phyloP scores from a whole-genome alignment of 1,139 yeast species.

The Suhomyces anneliseae region DNA sequence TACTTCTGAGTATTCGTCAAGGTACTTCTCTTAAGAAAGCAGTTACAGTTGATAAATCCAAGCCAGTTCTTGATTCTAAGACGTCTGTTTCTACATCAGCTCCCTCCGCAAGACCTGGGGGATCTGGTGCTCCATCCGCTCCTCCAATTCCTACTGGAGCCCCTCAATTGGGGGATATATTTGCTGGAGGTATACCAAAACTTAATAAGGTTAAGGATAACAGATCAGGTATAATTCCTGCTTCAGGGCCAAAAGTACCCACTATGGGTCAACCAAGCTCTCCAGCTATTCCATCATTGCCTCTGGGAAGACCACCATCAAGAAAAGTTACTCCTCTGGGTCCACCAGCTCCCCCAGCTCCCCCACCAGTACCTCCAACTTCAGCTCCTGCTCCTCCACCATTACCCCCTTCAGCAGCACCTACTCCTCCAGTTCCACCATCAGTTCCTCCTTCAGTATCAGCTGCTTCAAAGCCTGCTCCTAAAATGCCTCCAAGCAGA shows the following conservation, averaged over 20 bases:
- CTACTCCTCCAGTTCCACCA: conserved; percentile 18
- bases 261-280: conserved; percentile 6
- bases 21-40: conserved; percentile 78
- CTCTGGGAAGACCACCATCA: conserved; percentile 12
- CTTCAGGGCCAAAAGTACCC: conserved; percentile 39
- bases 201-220: conserved; percentile 55
- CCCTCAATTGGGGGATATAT: conserved; percentile 73
- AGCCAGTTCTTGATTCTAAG: conserved; percentile 41
- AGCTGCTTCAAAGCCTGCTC: conserved; percentile 19
- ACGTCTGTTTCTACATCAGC: conserved; percentile 18
- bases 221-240: conserved; percentile 44
- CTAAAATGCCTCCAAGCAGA: conserved; percentile 29
- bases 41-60: conserved; percentile 47
- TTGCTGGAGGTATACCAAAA: conserved; percentile 88
- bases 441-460: conserved; percentile 16
- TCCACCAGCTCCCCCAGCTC: conserved; percentile 9
- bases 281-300: conserved; percentile 3
- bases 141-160: conserved; percentile 29
- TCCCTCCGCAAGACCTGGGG: conserved; percentile 11
- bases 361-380: conserved; percentile 16
- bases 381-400: conserved; percentile 16
- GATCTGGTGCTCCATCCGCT: conserved; percentile 13
- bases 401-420: conserved; percentile 11
- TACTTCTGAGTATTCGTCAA: conserved; percentile 82
- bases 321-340: conserved; percentile 19